Percentiles rank a stretch among this genome's conserved stretches.
Evolutionary conservation across 1,284 basidiomycete genomes (phyloP).

Genomic region (Tausonia pullulans): DNA sequence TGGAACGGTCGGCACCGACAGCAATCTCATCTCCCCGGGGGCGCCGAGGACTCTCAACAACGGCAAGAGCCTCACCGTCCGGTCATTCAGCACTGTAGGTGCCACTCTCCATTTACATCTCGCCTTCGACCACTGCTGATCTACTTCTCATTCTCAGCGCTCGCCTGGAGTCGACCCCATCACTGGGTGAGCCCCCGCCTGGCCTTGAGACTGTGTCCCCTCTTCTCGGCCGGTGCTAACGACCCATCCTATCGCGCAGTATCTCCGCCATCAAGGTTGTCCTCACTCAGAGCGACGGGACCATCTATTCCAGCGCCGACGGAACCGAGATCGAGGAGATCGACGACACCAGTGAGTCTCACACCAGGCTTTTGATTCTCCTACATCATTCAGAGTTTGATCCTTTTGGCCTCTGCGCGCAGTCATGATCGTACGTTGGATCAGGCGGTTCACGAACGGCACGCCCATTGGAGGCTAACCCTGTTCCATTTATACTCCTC

Average conservation of each 20-base stretch:
- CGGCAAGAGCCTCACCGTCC: conserved; percentile 14
- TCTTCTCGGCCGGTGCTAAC: not conserved
- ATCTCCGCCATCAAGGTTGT: conserved; percentile 6
- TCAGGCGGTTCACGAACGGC: too few relatives aligned
- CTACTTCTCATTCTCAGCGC: not conserved
- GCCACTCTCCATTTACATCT: not conserved
- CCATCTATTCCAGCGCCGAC: conserved; percentile 9
- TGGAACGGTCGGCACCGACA: conserved; percentile 12
- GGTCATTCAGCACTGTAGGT: conserved; percentile 7
- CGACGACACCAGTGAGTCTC: conserved; percentile 11
- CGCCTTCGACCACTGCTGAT: not conserved
- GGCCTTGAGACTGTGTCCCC: not conserved
- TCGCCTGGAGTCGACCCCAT: not conserved
- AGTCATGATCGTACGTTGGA: not conserved
- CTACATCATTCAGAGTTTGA: too few relatives aligned
- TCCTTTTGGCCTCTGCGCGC: too few relatives aligned
- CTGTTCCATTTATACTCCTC: not conserved
- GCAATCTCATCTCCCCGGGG: not conserved
- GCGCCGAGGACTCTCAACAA: conserved; percentile 9
- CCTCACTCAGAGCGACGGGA: conserved; percentile 16
- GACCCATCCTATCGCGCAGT: not conserved
- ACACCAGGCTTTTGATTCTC: conserved; percentile 2
- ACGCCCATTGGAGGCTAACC: not conserved
- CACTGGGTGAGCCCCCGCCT: not conserved
- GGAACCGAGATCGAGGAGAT: conserved; percentile 7